A percentile compares a stretch with the other conserved stretches of the same genome.
These are phyloP conservation scores for Capsicum baccatum DNA, from an alignment of 257 asterid genomes.

Conservation along the genomic window DNA sequence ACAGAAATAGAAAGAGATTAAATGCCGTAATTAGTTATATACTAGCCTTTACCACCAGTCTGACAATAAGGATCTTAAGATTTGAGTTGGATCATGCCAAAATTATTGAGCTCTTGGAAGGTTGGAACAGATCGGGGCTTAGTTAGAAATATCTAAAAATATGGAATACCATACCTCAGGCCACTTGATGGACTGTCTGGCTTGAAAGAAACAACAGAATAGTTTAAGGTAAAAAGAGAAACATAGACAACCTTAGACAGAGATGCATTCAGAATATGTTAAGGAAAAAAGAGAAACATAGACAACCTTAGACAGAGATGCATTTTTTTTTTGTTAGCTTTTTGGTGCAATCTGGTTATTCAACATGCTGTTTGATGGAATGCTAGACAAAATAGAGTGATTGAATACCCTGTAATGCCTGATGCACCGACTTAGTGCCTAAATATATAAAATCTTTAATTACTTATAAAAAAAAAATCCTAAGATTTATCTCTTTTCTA, in stretches of 20 bases:
- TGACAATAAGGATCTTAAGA: background rate
- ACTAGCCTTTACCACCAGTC: background rate
- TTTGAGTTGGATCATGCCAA: background rate
- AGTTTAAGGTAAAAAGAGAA: background rate
- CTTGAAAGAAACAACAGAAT: background rate
- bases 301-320: background rate
- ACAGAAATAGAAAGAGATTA: background rate
- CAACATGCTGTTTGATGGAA: constrained; percentile 5
- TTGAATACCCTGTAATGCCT: background rate
- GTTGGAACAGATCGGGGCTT: background rate
- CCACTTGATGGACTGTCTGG: background rate
- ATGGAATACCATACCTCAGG: background rate
- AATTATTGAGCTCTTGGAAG: background rate
- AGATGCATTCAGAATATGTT: background rate
- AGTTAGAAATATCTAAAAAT: background rate
- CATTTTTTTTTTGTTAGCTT: background rate
- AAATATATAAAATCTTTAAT: background rate
- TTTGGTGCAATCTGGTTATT: background rate
- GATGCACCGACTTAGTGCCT: background rate
- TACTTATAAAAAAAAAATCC: background rate
- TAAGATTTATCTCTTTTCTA: background rate
- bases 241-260: background rate
- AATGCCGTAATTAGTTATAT: background rate
- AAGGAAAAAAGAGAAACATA: background rate
- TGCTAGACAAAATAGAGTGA: background rate